Evolutionary conservation across 768 basidiomycete genomes (phyloP).

Genomic region (Saitozyma sp.): DNA sequence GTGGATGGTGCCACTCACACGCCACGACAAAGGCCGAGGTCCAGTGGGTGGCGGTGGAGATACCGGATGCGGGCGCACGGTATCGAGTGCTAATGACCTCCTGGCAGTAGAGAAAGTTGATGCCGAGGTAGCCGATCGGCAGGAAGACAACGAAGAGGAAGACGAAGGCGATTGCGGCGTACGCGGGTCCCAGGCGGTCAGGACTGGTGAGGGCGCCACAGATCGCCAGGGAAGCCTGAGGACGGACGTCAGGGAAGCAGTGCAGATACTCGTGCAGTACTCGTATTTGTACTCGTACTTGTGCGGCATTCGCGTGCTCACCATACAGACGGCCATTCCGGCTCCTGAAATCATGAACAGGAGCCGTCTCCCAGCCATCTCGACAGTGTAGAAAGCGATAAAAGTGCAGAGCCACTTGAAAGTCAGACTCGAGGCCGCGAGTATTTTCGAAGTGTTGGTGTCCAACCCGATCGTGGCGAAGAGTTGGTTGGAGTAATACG

Average conservation of each 20-base stretch:
- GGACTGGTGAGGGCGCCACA: conserved; percentile 26
- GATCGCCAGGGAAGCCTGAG: conserved; percentile 22
- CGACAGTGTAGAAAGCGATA: conserved; percentile 33
- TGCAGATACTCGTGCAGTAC: background rate
- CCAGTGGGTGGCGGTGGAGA: conserved; percentile 29
- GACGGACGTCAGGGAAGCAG: too few species aligned
- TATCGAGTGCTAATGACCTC: conserved; percentile 30
- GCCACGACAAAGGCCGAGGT: conserved; percentile 22
- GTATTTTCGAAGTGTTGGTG: conserved; percentile 18
- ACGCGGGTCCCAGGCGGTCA: conserved; percentile 21
- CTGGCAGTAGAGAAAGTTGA: conserved; percentile 29
- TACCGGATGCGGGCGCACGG: conserved; percentile 28
- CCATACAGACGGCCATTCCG: conserved; percentile 30
- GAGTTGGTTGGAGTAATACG: conserved; percentile 27
- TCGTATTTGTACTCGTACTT: background rate
- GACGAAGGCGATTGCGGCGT: conserved; percentile 26
- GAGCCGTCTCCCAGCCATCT: conserved; percentile 21
- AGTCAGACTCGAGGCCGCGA: conserved; percentile 23
- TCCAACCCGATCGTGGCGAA: conserved; percentile 25
- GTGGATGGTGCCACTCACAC: conserved; percentile 9
- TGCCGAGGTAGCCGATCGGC: conserved; percentile 31
- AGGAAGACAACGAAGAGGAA: conserved; percentile 32
- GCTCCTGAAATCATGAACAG: conserved; percentile 19
- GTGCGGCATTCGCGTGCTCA: conserved; percentile 4
- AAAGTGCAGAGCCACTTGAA: conserved; percentile 25